Conservation (phyloP, 1,284 basidiomycete species). For the Cerioporus squamosus region DNA sequence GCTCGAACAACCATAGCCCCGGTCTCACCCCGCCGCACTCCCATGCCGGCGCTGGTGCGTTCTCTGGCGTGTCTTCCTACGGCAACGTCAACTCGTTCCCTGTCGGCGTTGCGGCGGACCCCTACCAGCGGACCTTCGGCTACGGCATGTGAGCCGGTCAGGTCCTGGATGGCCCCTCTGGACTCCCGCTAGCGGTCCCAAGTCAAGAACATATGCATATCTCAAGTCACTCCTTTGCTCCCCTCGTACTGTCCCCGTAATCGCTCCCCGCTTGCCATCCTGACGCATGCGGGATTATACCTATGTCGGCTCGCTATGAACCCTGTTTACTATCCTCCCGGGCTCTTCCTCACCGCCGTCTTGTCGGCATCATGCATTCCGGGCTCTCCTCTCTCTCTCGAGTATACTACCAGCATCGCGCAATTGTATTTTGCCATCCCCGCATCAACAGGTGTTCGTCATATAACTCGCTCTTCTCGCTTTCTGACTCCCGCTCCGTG, state of each 20-base stretch:
- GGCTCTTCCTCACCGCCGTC: constrained; percentile 30
- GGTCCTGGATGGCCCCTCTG: constrained; percentile 11
- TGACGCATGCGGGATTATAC: constrained; percentile 36
- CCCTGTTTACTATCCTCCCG: constrained; percentile 34
- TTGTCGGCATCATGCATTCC: constrained; percentile 29
- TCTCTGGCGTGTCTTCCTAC: constrained; percentile 60
- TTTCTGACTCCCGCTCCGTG: constrained; percentile 26
- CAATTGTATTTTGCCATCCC: constrained; percentile 72
- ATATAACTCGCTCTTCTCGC: constrained; percentile 42
- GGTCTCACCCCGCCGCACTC: constrained; percentile 58
- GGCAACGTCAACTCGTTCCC: constrained; percentile 45
- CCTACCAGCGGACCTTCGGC: constrained; percentile 76
- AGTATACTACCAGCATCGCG: constrained; percentile 48
- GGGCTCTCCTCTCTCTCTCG: constrained; percentile 26
- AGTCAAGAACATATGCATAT: constrained; percentile 26
- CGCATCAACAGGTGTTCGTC: constrained; percentile 47
- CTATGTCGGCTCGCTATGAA: constrained; percentile 38
- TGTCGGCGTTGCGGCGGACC: constrained; percentile 65
- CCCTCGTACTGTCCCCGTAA: constrained; percentile 19
- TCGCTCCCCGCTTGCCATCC: constrained; percentile 28
- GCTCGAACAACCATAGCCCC: constrained; percentile 64
- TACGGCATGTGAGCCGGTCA: constrained; percentile 70
- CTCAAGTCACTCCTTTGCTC: constrained; percentile 28
- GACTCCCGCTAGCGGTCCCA: constrained; percentile 20
- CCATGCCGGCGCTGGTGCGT: constrained; percentile 54